Conservation (phyloP, 306 rosid genomes). For the Morella rubra region DNA sequence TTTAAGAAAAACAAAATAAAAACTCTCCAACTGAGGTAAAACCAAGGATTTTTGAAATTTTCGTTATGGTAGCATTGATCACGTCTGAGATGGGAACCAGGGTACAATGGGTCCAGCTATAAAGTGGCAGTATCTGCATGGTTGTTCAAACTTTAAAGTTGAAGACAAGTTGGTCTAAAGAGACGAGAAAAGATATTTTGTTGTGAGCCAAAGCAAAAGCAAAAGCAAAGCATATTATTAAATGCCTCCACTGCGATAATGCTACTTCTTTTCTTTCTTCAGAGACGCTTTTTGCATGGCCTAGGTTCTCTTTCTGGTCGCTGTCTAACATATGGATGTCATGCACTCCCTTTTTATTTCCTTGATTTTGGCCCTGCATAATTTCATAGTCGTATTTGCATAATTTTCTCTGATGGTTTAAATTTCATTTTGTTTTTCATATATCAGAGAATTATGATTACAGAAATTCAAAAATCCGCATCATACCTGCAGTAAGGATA, state of each 20-base stretch:
- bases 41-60: too few relatives aligned
- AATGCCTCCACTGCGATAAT: constrained; percentile 12
- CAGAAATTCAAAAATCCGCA: not conserved
- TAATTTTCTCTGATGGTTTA: not conserved
- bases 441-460: not conserved
- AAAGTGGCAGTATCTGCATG: constrained; percentile 29
- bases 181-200: constrained; percentile 28
- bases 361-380: not conserved
- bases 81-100: constrained; percentile 23
- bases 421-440: not conserved
- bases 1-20: too few relatives aligned
- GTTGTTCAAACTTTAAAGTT: constrained; percentile 48
- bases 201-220: constrained; percentile 38
- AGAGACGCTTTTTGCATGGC: constrained; percentile 14
- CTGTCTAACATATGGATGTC: not conserved
- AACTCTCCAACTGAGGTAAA: too few relatives aligned
- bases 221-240: constrained; percentile 20
- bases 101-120: not conserved
- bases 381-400: not conserved
- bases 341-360: not conserved
- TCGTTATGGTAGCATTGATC: too few relatives aligned
- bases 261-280: constrained; percentile 9
- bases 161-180: constrained; percentile 46
- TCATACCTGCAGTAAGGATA: too few relatives aligned
- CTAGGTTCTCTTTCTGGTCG: not conserved